Base-by-base conservation (phyloP, 225 moss, liverwort and hornwort species). In the Marchantia paleacea region DNA sequence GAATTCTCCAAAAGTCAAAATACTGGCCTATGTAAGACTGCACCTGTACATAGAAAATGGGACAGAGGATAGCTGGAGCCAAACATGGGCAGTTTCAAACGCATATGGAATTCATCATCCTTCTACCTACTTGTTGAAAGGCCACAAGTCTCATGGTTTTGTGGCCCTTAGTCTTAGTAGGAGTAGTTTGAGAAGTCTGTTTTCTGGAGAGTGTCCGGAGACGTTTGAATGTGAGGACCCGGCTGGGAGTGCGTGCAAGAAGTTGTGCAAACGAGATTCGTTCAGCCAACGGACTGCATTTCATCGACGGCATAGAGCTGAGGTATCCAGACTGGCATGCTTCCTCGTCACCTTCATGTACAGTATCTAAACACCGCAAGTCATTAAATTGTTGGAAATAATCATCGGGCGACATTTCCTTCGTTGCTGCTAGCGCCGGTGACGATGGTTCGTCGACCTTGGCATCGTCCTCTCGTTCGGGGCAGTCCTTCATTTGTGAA, bases 261-360 rank as follows among this genome's bases (percentile, higher is more conserved):
- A 85, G 49, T 49, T 81, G 77, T 24, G 58, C 77, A 73, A 85
- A 82, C 55, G 85, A 78, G 16, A 85, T 72, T 51, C 71, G 51
- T 29, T 60, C 48, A 1, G 22, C 31, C 57, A 48, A 47, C n/a
- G 57, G 26, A 29, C 66, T 29, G 11, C 28, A 8, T 66, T 66
- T 66, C 10, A 66, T 26, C 25, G 66, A 66, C 12, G 19, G 66
- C 28, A 66, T 66, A 28, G 72, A 30, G 8, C 72, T 73, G 22
- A 53, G 16, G 10, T 53, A 20, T 25, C 72, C 72, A 47, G 55
- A 26, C 28, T 73, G 52, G 30, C 57, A 65, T 72, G 77, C 85
- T 71, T 85, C 85, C 57, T 82, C 85, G 24, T 85, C 85, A 30
- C 69, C 85, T 60, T 85, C 85, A 20, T 69, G 77, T 13, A 85